Conservation (phyloP, 192 early-diverging fungal genomes). For the Chytriomyces sp. region DNA sequence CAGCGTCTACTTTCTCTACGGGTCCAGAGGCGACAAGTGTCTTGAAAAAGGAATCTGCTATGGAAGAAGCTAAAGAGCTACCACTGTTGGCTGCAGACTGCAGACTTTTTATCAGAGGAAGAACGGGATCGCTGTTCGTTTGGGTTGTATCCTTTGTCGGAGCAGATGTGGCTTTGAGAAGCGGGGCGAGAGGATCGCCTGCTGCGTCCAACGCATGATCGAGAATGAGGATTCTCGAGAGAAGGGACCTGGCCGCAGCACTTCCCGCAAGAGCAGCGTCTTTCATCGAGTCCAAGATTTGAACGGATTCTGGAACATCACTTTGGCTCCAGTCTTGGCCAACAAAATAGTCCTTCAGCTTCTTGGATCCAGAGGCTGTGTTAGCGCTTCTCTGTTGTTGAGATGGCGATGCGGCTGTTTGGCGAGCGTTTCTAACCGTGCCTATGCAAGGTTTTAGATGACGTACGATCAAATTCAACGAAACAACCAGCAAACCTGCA, state of each 20-base stretch:
- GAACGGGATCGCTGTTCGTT: slow-evolving; percentile 9
- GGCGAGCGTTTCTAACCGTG: background rate
- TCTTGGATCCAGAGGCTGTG: background rate
- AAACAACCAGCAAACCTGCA: background rate
- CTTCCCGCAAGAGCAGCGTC: background rate
- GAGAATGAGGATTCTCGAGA: background rate
- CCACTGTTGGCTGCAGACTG: background rate
- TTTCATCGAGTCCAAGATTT: background rate
- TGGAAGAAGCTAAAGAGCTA: background rate
- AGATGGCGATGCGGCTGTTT: background rate
- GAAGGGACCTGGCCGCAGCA: background rate
- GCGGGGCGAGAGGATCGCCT: background rate
- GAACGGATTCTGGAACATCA: background rate
- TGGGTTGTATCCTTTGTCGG: background rate
- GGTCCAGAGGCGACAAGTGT: background rate
- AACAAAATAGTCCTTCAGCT: background rate
- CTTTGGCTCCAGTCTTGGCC: background rate
- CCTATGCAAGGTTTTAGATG: background rate
- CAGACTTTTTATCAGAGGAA: slow-evolving; percentile 1
- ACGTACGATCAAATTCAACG: background rate
- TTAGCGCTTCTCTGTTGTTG: background rate
- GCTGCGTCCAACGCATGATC: background rate
- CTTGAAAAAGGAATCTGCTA: slow-evolving; percentile 14
- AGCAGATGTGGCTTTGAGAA: background rate
- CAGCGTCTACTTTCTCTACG: background rate